Evolutionary conservation across 2,329 filamentous ascomycete genomes (phyloP).

Genomic region (Aspergillus candidus): DNA sequence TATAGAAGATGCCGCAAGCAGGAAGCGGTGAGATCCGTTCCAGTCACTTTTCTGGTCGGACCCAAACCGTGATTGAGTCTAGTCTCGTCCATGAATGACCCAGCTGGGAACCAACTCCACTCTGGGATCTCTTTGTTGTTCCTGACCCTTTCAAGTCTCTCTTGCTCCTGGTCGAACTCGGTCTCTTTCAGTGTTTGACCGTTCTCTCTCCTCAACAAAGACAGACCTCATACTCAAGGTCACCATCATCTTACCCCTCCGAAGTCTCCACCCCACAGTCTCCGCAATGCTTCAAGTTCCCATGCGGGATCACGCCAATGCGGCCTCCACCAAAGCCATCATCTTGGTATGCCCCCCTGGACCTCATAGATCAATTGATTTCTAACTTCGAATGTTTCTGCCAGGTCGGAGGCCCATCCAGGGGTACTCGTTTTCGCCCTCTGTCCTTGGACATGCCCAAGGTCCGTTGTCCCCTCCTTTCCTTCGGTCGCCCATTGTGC

Average conservation of each 20-base stretch:
- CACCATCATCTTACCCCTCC: slow-evolving; percentile 1
- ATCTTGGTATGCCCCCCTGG: slow-evolving; percentile 65
- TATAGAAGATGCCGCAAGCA: too few relatives aligned
- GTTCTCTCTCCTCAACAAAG: too few relatives aligned
- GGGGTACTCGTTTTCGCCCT: slow-evolving; percentile 92
- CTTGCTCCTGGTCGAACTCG: too few relatives aligned
- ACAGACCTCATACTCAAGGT: not conserved
- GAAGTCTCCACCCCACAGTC: slow-evolving; percentile 7
- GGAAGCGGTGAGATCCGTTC: too few relatives aligned
- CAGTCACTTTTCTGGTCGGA: too few relatives aligned
- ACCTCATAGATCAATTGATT: slow-evolving; percentile 5
- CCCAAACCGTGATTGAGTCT: too few relatives aligned
- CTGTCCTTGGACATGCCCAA: slow-evolving; percentile 94
- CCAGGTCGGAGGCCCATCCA: slow-evolving; percentile 88
- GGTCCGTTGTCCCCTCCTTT: slow-evolving; percentile 46
- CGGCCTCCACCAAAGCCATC: slow-evolving; percentile 78
- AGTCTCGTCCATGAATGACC: too few relatives aligned
- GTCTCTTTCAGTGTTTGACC: too few relatives aligned
- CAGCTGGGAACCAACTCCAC: too few relatives aligned
- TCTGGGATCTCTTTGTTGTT: too few relatives aligned
- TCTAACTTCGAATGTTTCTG: slow-evolving; percentile 26
- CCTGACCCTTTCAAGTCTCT: too few relatives aligned
- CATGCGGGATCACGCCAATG: slow-evolving; percentile 35
- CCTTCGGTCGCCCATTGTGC: slow-evolving; percentile 6
- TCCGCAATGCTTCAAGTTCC: slow-evolving; percentile 42